Evolutionary conservation across 208 protist species (phyloP).

Genomic region (Porcisia hertigi): DNA sequence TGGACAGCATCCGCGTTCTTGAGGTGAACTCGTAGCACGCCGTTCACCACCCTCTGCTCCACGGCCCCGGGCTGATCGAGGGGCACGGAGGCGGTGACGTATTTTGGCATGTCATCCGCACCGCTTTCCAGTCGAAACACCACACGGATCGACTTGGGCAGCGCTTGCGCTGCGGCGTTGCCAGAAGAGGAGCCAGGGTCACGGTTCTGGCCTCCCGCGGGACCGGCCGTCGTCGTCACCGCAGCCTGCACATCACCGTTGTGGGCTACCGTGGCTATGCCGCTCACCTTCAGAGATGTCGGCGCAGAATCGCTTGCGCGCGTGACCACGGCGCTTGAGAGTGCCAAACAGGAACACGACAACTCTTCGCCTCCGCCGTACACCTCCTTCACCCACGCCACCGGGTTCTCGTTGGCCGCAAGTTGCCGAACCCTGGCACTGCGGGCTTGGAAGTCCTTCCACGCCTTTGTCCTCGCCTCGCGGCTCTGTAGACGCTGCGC

Average conservation of each 20-base stretch:
- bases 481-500: conserved; percentile 13
- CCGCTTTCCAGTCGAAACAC: conserved; percentile 22
- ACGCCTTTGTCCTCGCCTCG: conserved; percentile 20
- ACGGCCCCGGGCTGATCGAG: conserved; percentile 40
- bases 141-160: conserved; percentile 23
- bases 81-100: conserved; percentile 29
- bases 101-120: neutral
- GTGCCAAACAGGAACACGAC: conserved; percentile 20
- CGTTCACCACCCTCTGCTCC: conserved; percentile 33
- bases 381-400: conserved; percentile 41
- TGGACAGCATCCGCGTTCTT: conserved; percentile 33
- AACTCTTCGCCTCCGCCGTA: conserved; percentile 31
- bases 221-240: neutral
- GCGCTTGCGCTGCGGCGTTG: neutral
- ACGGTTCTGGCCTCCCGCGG: neutral
- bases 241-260: neutral
- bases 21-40: conserved; percentile 41
- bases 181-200: neutral
- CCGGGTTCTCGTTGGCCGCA: conserved; percentile 24
- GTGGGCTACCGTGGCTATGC: conserved; percentile 15
- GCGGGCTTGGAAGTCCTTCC: conserved; percentile 21
- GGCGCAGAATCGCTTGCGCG: conserved; percentile 6
- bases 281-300: conserved; percentile 21
- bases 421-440: conserved; percentile 25
- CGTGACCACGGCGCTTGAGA: conserved; percentile 15